These are phyloP conservation scores for Sporothrix brasiliensis DNA, from an alignment of 2,329 filamentous ascomycete species.

Conservation along the genomic window DNA sequence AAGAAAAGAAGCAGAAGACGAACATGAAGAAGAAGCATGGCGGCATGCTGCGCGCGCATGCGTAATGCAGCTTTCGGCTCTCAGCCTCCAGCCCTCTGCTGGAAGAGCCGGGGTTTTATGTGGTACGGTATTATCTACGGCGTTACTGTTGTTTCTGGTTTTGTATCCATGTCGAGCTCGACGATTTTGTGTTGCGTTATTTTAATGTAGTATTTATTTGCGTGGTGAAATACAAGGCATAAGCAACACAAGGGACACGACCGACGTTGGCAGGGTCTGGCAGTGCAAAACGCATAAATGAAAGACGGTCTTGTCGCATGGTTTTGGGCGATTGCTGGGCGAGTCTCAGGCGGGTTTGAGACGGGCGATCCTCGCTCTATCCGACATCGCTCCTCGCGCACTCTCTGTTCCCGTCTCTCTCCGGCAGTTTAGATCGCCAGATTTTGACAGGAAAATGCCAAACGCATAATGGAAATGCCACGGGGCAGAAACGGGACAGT, in stretches of 20 bases:
- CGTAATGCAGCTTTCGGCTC: background rate
- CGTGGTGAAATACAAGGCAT: background rate
- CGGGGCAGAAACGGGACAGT: background rate
- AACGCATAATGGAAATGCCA: slow-evolving; percentile 11
- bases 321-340: background rate
- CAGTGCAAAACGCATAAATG: background rate
- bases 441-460: slow-evolving; percentile 8
- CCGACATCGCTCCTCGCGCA: background rate
- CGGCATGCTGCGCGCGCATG: background rate
- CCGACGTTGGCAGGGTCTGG: background rate
- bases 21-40: background rate
- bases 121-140: background rate
- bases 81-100: background rate
- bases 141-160: background rate
- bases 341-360: slow-evolving; percentile 27
- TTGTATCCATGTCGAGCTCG: background rate
- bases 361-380: slow-evolving; percentile 12
- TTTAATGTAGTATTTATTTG: background rate
- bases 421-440: background rate
- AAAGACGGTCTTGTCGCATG: background rate
- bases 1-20: too few relatives aligned
- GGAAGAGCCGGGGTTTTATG: background rate
- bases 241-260: background rate
- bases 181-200: background rate
- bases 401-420: background rate